Evolutionary conservation across 768 basidiomycete genomes (phyloP).

Genomic region (Termitomyces bulborhizus): DNA sequence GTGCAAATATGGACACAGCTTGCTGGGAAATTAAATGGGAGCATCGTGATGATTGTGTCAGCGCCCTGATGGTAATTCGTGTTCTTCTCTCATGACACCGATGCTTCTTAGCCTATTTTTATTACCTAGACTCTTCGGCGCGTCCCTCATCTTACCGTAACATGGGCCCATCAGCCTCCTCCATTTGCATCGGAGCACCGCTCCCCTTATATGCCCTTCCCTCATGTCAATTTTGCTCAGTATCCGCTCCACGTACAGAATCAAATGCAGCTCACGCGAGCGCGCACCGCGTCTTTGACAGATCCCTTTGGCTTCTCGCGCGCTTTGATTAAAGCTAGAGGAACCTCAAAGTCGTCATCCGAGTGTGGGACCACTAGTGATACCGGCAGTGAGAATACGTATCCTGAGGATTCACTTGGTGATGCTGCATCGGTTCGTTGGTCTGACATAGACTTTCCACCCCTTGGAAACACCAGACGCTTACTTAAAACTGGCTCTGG

Average conservation of each 20-base stretch:
- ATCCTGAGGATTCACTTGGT: not conserved
- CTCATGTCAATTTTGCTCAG: slow-evolving; percentile 15
- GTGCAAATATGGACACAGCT: slow-evolving; percentile 45
- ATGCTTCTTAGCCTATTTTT: slow-evolving; percentile 2
- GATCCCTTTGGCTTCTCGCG: slow-evolving; percentile 10
- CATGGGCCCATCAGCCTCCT: slow-evolving; percentile 69
- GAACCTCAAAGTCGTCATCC: slow-evolving; percentile 1
- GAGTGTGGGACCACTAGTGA: slow-evolving; percentile 3
- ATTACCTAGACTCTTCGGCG: slow-evolving; percentile 54
- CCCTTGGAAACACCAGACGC: slow-evolving; percentile 23
- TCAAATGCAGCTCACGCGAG: slow-evolving; percentile 8
- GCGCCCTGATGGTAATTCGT: slow-evolving; percentile 54
- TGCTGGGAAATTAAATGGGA: slow-evolving; percentile 81
- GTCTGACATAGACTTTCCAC: slow-evolving; percentile 31
- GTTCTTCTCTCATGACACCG: not conserved
- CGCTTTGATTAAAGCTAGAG: not conserved
- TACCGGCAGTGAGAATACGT: slow-evolving; percentile 2
- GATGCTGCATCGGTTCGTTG: slow-evolving; percentile 17
- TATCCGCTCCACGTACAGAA: slow-evolving; percentile 27
- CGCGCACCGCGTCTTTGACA: slow-evolving; percentile 5
- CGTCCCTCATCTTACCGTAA: slow-evolving; percentile 66
- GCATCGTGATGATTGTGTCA: slow-evolving; percentile 69
- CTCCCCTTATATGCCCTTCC: slow-evolving; percentile 13
- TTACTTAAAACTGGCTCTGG: slow-evolving; percentile 19
- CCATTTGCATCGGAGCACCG: slow-evolving; percentile 14